phyloP scores from a whole-genome alignment of 768 basidiomycete species.

The Termitomyces titanicus region DNA sequence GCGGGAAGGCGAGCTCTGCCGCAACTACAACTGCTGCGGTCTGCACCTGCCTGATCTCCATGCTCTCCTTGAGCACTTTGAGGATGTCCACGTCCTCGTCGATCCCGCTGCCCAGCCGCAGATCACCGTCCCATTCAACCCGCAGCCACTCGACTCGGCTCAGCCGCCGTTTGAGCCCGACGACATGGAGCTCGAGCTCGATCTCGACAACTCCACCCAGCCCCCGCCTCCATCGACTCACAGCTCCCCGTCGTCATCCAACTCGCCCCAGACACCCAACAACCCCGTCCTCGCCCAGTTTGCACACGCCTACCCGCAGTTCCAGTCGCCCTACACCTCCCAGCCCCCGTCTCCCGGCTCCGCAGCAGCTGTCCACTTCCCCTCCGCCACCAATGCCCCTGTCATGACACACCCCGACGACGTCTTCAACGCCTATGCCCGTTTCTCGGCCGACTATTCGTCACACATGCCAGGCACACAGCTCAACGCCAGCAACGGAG shows the following conservation, averaged over 20 bases:
- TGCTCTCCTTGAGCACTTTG: slow-evolving; percentile 88
- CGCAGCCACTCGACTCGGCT: slow-evolving; percentile 27
- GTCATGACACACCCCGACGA: slow-evolving; percentile 42
- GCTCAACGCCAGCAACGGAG: slow-evolving; percentile 33
- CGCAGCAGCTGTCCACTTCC: slow-evolving; percentile 24
- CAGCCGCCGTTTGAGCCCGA: slow-evolving; percentile 48
- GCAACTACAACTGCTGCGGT: slow-evolving; percentile 90
- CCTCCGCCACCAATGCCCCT: slow-evolving; percentile 9
- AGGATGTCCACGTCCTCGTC: slow-evolving; percentile 81
- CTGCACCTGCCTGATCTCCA: slow-evolving; percentile 67
- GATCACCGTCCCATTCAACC: slow-evolving; percentile 46
- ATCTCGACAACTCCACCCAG: slow-evolving; percentile 36
- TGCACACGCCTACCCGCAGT: slow-evolving; percentile 26
- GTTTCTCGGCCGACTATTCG: slow-evolving; percentile 60
- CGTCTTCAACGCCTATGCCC: slow-evolving; percentile 67
- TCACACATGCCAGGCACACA: slow-evolving; percentile 59
- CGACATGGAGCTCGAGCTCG: slow-evolving; percentile 81
- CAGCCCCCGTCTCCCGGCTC: slow-evolving; percentile 49
- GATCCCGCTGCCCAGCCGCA: slow-evolving; percentile 37
- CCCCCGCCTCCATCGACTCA: slow-evolving; percentile 25
- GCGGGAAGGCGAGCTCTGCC: slow-evolving; percentile 74
- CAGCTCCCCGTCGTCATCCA: slow-evolving; percentile 41
- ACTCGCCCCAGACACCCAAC: slow-evolving; percentile 50
- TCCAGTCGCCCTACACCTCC: slow-evolving; percentile 36
- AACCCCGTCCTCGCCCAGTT: slow-evolving; percentile 22